Base-by-base conservation (phyloP, 176 grass and related monocot genomes). In the Cenchrus purpureus region DNA sequence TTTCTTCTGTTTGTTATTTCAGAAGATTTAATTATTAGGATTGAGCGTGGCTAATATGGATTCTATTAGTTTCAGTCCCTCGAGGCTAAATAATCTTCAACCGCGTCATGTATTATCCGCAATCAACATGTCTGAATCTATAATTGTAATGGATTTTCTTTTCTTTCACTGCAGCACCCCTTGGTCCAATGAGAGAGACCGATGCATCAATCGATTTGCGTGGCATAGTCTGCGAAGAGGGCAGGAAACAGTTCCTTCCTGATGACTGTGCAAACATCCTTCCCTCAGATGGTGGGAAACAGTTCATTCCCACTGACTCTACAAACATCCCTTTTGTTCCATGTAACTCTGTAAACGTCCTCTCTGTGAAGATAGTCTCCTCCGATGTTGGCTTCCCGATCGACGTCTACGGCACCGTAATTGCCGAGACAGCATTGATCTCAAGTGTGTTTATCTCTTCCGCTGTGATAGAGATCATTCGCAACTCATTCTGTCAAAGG, bases 371-470 rank as follows among this genome's bases (percentile, higher is more conserved):
- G 67, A 70, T 45, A 45, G 67, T 11, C 9, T 70, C 67, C 17
- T 70, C 17, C 11, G 67, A 70, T 70, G 67, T 70, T 70, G 42
- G 67, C 67, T 45, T 45, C 40, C 67, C 67, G 17, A 70, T 70
- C 4, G 17, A 70, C 0, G 40, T 45, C 8, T 70, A 70, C n/a
- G 67, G 40, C 17, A n/a, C 67, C 1, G 67, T 70, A 1, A 70
- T 70, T 70, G 67, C 67, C 40, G 67, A 70, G 67, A 70, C 67
- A 12, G 43, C 17, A 4, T 70, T 1, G 67, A 70, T 17, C 42
- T 45, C 67, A 70, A 70, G 67, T 70, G 40, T 45, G 40, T 70
- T 70, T 70, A 70, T 45, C 67, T 70, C 17, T 70, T 70, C 17
- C 8, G 17, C 9, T 8, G 42, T 20, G 67, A 45, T 45, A 70